Percentiles rank a stretch among this genome's conserved stretches.
These are phyloP conservation scores for Podospora didyma DNA, from an alignment of 495 filamentous ascomycete species.

Conservation along the genomic window DNA sequence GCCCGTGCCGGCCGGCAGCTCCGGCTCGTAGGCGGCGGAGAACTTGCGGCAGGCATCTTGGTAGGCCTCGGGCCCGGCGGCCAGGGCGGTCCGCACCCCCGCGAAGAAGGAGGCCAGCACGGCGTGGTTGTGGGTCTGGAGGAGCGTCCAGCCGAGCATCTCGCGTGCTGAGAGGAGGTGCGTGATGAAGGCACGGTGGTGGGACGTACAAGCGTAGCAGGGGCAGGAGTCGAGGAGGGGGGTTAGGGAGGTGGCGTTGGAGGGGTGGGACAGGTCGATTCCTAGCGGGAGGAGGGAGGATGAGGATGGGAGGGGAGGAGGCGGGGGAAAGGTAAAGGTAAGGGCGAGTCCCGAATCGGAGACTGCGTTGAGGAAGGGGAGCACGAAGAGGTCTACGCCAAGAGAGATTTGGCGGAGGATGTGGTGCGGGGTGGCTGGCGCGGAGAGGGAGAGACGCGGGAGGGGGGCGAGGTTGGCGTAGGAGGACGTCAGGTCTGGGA, in stretches of 20 bases:
- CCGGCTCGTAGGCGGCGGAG: conserved; percentile 54
- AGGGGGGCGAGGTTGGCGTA: conserved; percentile 49
- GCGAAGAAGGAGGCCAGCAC: conserved; percentile 70
- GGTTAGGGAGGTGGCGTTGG: conserved; percentile 52
- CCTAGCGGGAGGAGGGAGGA: conserved; percentile 51
- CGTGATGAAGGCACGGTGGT: conserved; percentile 82
- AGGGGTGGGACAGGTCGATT: conserved; percentile 65
- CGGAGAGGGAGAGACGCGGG: conserved; percentile 68
- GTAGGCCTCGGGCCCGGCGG: conserved; percentile 54
- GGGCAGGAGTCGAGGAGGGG: conserved; percentile 59
- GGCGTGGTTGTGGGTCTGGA: conserved; percentile 86
- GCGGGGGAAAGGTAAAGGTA: conserved; percentile 69
- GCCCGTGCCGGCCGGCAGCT: conserved; percentile 69
- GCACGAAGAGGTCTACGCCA: conserved; percentile 75
- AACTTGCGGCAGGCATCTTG: conserved; percentile 58
- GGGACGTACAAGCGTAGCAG: conserved; percentile 81
- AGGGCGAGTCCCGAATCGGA: conserved; percentile 88
- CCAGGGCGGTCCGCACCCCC: conserved; percentile 48
- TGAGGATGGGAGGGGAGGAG: conserved; percentile 11
- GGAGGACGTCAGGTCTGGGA: conserved; percentile 57
- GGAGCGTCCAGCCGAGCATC: conserved; percentile 91
- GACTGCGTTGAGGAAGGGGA: conserved; percentile 65
- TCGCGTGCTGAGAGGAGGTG: conserved; percentile 86
- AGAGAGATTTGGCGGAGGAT: conserved; percentile 67
- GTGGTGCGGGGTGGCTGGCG: conserved; percentile 64